Base-by-base conservation (phyloP, 2,329 filamentous ascomycete genomes). In the Nigrospora osmanthi region DNA sequence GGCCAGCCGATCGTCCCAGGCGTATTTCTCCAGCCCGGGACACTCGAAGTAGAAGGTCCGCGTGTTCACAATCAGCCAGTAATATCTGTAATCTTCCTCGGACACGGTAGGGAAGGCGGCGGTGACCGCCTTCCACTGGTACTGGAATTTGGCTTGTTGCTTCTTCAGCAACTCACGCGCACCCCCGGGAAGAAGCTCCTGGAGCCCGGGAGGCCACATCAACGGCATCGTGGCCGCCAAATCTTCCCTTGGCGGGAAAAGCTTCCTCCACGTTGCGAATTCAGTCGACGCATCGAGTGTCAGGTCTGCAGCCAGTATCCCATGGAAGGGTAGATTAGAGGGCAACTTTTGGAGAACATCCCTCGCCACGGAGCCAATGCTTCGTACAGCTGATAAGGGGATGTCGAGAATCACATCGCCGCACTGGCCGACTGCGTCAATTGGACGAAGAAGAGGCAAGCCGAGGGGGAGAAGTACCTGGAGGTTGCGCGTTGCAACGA, bases 21-120 rank as follows among this genome's bases (percentile, higher is more conserved):
- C 12, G 2, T 62, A 62, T 4, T 56, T 46, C 23, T 65, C 55
- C 52, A 51, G 58, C 37, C 56, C 69, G 10, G 64, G 64, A 40
- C 61, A 67, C 36, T 75, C 65, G 66, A 75, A 81, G 55, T 76
- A 79, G 54, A 83, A 82, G 23, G 73, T 75, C 51, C 79, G 66
- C 1, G 76, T 80, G 52, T 80, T 80, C 14, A 80, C 71, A 46
- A 81, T 72, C 17, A 80, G 64, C 79, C 79, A 83, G 53, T 72
- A 68, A 56, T 81, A 80, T 6, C 65, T 64, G 51, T 73, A 81
- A 13, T 43, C 31, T 7, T 47, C 40, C 35, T 15, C 40, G 35
- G 35, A 43, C 14, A 43, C 1, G 6, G 16, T 14, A 11, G 45
- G 40, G 16, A 47, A 47, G 9, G 19, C 33, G 19, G 40, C 19